A percentile compares a stretch with the other conserved stretches of the same genome.
These are phyloP conservation scores for Tolypocladium guangdongense DNA, from an alignment of 2,329 filamentous ascomycete species.

Conservation along the genomic window DNA sequence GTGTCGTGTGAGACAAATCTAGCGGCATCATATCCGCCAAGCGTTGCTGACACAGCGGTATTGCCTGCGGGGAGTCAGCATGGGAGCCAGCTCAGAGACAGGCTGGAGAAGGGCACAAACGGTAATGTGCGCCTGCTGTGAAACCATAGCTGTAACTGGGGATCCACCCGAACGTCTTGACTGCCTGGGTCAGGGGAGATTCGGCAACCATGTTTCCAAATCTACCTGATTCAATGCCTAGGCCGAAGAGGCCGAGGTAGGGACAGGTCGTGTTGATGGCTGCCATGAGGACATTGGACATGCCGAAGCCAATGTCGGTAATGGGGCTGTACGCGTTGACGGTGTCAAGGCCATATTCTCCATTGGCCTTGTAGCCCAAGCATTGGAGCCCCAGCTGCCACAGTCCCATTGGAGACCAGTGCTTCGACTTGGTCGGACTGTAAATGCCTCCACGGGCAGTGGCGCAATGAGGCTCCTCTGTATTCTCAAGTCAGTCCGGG, in stretches of 20 bases:
- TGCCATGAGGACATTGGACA: slow-evolving; percentile 36
- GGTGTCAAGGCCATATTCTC: slow-evolving; percentile 49
- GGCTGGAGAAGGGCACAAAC: slow-evolving; percentile 27
- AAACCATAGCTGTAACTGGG: slow-evolving; percentile 67
- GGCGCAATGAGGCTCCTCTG: slow-evolving; percentile 40
- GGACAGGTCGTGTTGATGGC: slow-evolving; percentile 45
- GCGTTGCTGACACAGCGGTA: slow-evolving; percentile 45
- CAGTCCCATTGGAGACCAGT: slow-evolving; percentile 47
- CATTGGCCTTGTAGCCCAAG: slow-evolving; percentile 48
- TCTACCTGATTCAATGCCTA: slow-evolving; percentile 43
- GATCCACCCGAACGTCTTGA: slow-evolving; percentile 48
- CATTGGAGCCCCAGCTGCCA: slow-evolving; percentile 50
- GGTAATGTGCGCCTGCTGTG: slow-evolving; percentile 64
- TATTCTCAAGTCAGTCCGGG: slow-evolving; percentile 8
- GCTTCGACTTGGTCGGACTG: slow-evolving; percentile 38
- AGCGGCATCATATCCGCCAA: slow-evolving; percentile 59
- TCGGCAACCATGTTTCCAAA: slow-evolving; percentile 39
- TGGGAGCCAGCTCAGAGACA: background rate
- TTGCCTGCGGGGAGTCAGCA: slow-evolving; percentile 16
- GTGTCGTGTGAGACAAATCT: slow-evolving; percentile 50
- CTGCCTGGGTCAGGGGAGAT: slow-evolving; percentile 43
- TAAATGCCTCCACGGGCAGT: slow-evolving; percentile 49
- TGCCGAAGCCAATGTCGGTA: slow-evolving; percentile 24
- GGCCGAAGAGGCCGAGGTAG: slow-evolving; percentile 43
- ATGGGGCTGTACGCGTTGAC: slow-evolving; percentile 30